Base-by-base conservation (phyloP, 441 rosid genomes). In the Adansonia grandidieri region DNA sequence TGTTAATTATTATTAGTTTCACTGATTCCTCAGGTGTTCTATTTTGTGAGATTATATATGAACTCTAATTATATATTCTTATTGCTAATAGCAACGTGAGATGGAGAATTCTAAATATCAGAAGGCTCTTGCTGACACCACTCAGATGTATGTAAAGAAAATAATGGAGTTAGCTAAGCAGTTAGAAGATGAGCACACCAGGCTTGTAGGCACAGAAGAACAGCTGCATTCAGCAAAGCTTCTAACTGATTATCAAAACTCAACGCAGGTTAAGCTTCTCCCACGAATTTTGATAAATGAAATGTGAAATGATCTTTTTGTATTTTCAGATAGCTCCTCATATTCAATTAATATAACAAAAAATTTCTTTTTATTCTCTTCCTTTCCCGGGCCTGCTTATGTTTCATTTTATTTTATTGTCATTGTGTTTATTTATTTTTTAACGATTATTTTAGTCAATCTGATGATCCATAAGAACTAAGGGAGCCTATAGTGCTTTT, bases 41-140 rank as follows among this genome's bases (percentile, higher is more conserved):
- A 17, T 20, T 64, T 80, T 45, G 10, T 56, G 15, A 70, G 53
- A 47, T 69, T 62, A 19, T 69, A 53, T 37, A 40, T 44, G 8
- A 78, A 61, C 28, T 22, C 6, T 61, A 19, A 78, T 47, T 19
- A 40, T 50, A 5, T 67, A 42, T 78, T 82, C 73, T 78, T 79
- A 63, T 80, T 81, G 71, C 79, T 74, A 22, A 50, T 76, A 95
- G 98, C 89, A 89, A 80, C 89, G 78, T 64, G 92, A 89, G 88
- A 77, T 62, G 60, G 89, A 91, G 75, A 83, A 81, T 80, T 87
- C 89, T 66, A 85, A 81, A 40, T 88, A 86, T 86, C 93, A 90
- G 85, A 92, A 86, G 86, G 89, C 91, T 73, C 90, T 93, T 70
- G 88, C 85, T 2, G 97, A 91, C 77, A 91, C 92, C 79, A 89